These are phyloP conservation scores for Diospyros lotus DNA, from an alignment of 148 eudicot genomes.

Conservation along the genomic window DNA sequence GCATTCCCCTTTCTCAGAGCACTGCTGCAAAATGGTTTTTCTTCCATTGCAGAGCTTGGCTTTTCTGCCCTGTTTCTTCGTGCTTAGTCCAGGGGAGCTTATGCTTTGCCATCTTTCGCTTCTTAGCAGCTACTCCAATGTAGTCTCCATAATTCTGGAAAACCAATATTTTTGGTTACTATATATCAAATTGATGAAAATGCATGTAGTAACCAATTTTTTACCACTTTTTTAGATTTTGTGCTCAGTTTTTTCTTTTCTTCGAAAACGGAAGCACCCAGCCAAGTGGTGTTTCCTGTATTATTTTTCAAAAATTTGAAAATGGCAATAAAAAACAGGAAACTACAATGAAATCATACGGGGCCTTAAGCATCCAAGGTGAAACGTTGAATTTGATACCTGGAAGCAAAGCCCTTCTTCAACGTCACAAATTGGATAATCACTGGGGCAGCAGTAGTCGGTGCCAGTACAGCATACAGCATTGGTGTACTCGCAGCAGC, in stretches of 20 bases:
- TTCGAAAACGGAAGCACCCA: no score
- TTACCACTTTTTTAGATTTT: no score
- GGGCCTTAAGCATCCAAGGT: no score
- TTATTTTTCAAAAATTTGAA: no score
- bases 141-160: slow-evolving; percentile 37
- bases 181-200: no score
- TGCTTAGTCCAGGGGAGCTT: slow-evolving; percentile 52
- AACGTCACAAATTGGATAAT: slow-evolving; percentile 62
- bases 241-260: no score
- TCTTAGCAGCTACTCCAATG: slow-evolving; percentile 53
- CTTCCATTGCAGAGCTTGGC: slow-evolving; percentile 42
- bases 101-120: slow-evolving; percentile 49
- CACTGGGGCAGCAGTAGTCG: slow-evolving; percentile 55
- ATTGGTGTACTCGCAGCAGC: slow-evolving; percentile 54
- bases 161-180: background rate
- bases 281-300: no score
- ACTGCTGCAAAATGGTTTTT: slow-evolving; percentile 42
- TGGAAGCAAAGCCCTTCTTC: slow-evolving; percentile 48
- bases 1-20: slow-evolving; percentile 20
- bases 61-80: slow-evolving; percentile 21
- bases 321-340: no score
- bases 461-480: slow-evolving; percentile 65
- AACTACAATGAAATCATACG: no score
- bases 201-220: no score
- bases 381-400: slow-evolving; percentile 27